Base-by-base conservation (phyloP, 305 asterid species). In the Fraxinus baroniana region DNA sequence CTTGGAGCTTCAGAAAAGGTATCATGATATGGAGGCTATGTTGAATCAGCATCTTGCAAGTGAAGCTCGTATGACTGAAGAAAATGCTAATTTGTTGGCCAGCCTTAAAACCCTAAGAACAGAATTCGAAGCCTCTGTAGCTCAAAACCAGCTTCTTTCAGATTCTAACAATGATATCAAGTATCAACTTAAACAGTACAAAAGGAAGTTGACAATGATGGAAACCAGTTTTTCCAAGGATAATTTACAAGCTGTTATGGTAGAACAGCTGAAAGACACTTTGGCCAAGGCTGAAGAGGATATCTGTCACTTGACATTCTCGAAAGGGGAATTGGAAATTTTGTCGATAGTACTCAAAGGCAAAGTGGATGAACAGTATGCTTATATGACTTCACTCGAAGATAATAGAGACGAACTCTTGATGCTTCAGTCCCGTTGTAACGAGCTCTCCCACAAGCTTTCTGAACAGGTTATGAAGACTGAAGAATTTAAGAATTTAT, bases 401-500 rank as follows among this genome's bases (percentile, higher is more conserved):
- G 91, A 86, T 72, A 83, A 79, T 87, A 84, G 89, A 80, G 89
- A 86, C 28, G 94, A 89, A 82, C 83, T 90, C 73, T 44, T 13
- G 85, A 87, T 46, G 46, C 87, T 92, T 28, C 91, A 87, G 55
- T 80, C 87, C 18, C 90, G 79, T 79, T 90, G 87, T 83, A 66
- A 82, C 52, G 93, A 93, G 79, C 93, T 97, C 74, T 89, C 94
- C 2, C 85, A 68, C 78, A 90, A 89, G 88, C 94, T 96, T 70
- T 90, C 96, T 15, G 89, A 89, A 83, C 99, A 95, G 91, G 84
- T 87, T 80, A 28, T 90, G 89, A 92, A 89, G 87, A 90, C 95
- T 0, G 97, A 93, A 84, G 98, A 95, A 82, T 95, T 91, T 68
- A 93, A 89, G 85, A 93, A 93, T 81, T 86, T 97, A 49, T 89